Base-by-base conservation (phyloP, 495 filamentous ascomycete species). In the Talaromyces adpressus region DNA sequence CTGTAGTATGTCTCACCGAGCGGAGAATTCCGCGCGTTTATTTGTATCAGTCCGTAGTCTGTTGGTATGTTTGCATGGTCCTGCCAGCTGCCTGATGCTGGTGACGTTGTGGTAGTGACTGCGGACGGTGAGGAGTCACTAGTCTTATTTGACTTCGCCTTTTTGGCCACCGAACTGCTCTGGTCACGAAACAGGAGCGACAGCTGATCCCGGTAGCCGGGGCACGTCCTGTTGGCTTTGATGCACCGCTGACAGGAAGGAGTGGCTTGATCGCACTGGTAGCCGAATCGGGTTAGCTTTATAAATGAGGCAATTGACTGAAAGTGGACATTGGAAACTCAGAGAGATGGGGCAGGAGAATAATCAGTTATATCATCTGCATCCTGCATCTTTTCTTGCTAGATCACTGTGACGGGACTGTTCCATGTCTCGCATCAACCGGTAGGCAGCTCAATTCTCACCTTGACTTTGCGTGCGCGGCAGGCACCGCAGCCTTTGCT, bases 131-230 rank as follows among this genome's bases (percentile, higher is more conserved):
- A 56, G 52, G 9, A 6, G 52, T 9, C 22, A 29, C 27, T 56
- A 22, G 20, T 61, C 58, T 61, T 61, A 27, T 27, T 49, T 27
- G 81, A 81, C 57, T 81, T 81, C 49, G 84, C 86, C 72, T 89
- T 91, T 63, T 80, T 81, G 63, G 85, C 82, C 53, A 91, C 85
- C 64, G 85, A 81, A 60, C 82, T 80, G 69, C 86, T 91, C 70
- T 91, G 85, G 68, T 91, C 86, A 29, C 88, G 85, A 70, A 91
- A 91, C 79, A 89, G 84, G 49, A 91, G 74, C 51, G 87, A 85
- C 39, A 87, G 71, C 60, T 85, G 80, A 61, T 90, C 87, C 61
- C 87, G 80, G 68, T 91, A 91, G 25, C 89, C 88, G 59, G 86
- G 85, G 67, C 89, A 91, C 65, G 75, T 73, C 67, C 85, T 81